These are phyloP conservation scores for Chaetothyriales sp. DNA, from an alignment of 2,329 filamentous ascomycete genomes.

Conservation along the genomic window DNA sequence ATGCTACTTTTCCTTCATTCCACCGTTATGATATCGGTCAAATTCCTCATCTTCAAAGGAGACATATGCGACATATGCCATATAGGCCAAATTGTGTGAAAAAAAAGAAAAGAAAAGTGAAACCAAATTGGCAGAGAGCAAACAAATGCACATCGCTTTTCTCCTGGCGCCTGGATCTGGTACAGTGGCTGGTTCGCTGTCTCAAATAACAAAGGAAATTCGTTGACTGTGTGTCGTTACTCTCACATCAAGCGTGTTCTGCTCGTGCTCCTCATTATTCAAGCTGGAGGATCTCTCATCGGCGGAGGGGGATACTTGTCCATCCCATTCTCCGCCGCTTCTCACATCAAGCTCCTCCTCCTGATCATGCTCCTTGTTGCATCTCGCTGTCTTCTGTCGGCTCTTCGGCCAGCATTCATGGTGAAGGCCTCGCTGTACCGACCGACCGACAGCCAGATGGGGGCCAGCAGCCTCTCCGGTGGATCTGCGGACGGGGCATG, in stretches of 20 bases:
- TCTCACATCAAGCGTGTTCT: constrained; percentile 1
- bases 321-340: too few species aligned
- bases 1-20: background rate
- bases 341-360: constrained; percentile 1
- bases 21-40: background rate
- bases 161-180: background rate
- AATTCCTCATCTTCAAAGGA: background rate
- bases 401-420: constrained; percentile 12
- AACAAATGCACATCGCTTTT: background rate
- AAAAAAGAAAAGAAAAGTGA: too few species aligned
- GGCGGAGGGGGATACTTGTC: too few species aligned
- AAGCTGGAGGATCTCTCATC: too few species aligned
- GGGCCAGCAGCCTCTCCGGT: constrained; percentile 4
- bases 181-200: background rate
- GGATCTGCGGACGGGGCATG: constrained; percentile 9
- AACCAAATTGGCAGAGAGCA: background rate
- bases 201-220: background rate
- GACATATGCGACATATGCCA: too few species aligned
- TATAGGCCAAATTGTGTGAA: background rate
- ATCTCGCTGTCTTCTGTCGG: constrained; percentile 15
- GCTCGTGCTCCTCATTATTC: constrained; percentile 9
- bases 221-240: background rate
- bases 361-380: constrained; percentile 11
- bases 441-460: constrained; percentile 8
- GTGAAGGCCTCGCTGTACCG: constrained; percentile 13